Base-by-base conservation (phyloP, 106 monocot species). In the Dioscorea zingiberensis region DNA sequence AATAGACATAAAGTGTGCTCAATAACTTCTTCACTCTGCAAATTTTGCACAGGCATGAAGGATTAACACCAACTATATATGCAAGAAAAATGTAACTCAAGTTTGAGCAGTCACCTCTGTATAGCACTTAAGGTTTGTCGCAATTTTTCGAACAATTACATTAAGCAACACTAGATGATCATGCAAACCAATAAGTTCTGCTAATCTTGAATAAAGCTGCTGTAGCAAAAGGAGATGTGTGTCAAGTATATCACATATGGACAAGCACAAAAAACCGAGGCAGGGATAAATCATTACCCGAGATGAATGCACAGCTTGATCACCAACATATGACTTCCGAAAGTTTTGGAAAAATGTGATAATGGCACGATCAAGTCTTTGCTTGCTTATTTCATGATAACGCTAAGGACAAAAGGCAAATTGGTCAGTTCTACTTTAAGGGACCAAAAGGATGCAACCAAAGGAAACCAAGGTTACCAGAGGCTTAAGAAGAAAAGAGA, bases 101-200 rank as follows among this genome's bases (percentile, higher is more conserved):
- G 24, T 47, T 63, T 45, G 19, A 62, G 69, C 1, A 70, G 24
- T 81, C 69, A 93, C 97, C 85, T 93, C 86, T 30, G 89, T 82
- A 44, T 98, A 98, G 55, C 78, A 89, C 74, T 98, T 98, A 6
- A 98, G 83, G 70, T 98, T 98, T 62, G 84, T 89, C 48, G 89
- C 89, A 74, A 98, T 89, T 77, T 98, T 98, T 47, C 81, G 84
- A 75, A 98, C 82, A 73, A 98, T 92, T 16, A 82, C 79, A 84
- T 98, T 93, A 48, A 98, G 97, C 59, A 98, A 74, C 54, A 98
- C 84, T 66, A 98, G 73, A 80, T 98, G 97, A 78, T 98, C 97
- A 64, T 89, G 82, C 22, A 98, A 77, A 27, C 97, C 97, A 80
- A 98, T 78, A 79, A 98, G 89, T 74, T 98, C 92, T 32, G 88